Base-by-base conservation (phyloP, 1,284 basidiomycete genomes). In the Mixia osmundae region DNA sequence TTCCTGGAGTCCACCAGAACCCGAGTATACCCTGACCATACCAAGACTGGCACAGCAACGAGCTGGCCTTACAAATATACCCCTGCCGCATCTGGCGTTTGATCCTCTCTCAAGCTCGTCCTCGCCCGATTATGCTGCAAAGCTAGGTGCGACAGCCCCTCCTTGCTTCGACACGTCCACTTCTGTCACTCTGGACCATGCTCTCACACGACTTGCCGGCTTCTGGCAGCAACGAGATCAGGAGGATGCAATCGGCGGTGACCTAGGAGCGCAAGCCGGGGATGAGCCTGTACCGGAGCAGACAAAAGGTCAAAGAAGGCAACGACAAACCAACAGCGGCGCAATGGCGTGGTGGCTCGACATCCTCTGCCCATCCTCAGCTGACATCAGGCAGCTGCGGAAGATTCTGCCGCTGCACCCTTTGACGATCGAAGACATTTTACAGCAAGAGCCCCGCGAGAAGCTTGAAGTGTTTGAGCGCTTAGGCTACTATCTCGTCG, bases 401-500 rank as follows among this genome's bases (percentile, higher is more conserved):
- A 82, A 79, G 64, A 78, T 82, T 14, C 64, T 94, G 19, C 78
- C 80, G 36, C 65, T 95, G 2, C 87, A 95, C 55, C 87, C 87
- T 0, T 63, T 94, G 15, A 94, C 87, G 0, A 66, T 94, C 11
- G 87, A 95, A 56, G 87, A 95, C 59, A 82, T 94, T 24, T 58
- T 95, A n/a, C 79, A 85, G 45, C 75, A 80, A 57, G 85, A 95
- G 45, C 75, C 79, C 14, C 68, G 83, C 24, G 87, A 94, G 57
- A 95, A 95, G 57, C 61, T 91, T 11, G 87, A 94, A 50, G 60
- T 72, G 3, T 94, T 89, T 53, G 72, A 78, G 5, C 71, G 69
- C 42, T 66, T 94, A 6, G 85, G 85, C 0, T 95, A 95, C 57
- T 85, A 91, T 55, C 83, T 95, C 50, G 64, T 94, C 39, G 77